Evolutionary conservation across 164 flowering plant species (phyloP), one percentile per base, ranked within the genome.

Genomic region (Aristolochia californica): DNA sequence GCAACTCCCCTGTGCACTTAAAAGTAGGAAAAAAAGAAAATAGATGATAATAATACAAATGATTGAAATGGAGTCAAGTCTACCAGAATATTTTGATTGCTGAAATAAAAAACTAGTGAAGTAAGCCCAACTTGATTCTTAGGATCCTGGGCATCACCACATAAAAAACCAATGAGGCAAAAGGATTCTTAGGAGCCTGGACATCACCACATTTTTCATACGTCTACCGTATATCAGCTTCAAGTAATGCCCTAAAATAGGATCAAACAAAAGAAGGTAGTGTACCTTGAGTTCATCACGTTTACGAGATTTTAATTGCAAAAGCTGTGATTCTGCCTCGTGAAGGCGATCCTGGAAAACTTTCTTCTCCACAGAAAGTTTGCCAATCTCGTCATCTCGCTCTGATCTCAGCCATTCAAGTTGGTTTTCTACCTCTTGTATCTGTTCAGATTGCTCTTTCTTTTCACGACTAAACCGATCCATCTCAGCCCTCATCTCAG

Each of bases 281-380:
- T 1, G 21, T 24, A 94, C 99, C 95, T 94, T 94, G 59, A 94
- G 63, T 65, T 94, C 99, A 75, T 94, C 99, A 43, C 96, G 90
- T 68, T 94, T 90, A 38, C 99, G 81, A 21, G 97, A 80, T 68
- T 86, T 90, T 67, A 90, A 72, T 60, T 90, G 97, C 58, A 84
- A 71, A 59, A 94, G 79, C 61, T 90, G 97, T 45, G 85, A 53
- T 66, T 94, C 99, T 44, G 91, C 85, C 75, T 90, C 99, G 76
- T 86, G 86, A 54, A 94, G 82, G 67, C 89, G 96, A 57, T 94
- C 97, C 65, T 83, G 97, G 60, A 90, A 79, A 63, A 67, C 67
- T 71, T 81, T 94, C 62, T 84, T 94, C 65, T 94, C 99, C 16
- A 83, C 62, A 18, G 69, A 66, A 23, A 86, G 82, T 71, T 88